phyloP scores from a whole-genome alignment of 768 basidiomycete genomes.

The Hericium coralloides region DNA sequence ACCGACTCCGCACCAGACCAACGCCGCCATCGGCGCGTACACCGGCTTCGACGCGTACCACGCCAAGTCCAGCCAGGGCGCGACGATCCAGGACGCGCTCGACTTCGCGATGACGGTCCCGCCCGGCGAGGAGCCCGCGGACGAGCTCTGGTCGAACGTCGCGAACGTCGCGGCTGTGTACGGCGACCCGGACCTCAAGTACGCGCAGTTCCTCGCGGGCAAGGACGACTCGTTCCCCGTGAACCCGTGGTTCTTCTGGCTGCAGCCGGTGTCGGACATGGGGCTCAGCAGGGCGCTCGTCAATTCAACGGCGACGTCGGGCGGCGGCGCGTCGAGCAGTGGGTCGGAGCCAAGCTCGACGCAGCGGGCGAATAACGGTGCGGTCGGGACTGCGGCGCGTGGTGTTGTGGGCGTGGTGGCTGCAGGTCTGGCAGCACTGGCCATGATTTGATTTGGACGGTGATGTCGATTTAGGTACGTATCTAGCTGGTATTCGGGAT shows the following conservation, averaged over 20 bases:
- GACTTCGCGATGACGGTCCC: slow-evolving; percentile 22
- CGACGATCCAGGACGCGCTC: slow-evolving; percentile 22
- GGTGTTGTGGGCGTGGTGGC: too few relatives aligned
- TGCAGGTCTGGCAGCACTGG: too few relatives aligned
- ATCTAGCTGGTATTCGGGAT: too few relatives aligned
- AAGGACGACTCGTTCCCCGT: slow-evolving; percentile 4
- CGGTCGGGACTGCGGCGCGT: too few relatives aligned
- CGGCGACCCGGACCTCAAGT: slow-evolving; percentile 24
- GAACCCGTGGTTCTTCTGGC: slow-evolving; percentile 12
- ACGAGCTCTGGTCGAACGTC: slow-evolving; percentile 18
- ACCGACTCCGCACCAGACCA: slow-evolving; percentile 6
- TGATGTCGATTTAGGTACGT: too few relatives aligned
- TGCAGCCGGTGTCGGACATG: slow-evolving; percentile 8
- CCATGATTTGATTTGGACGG: too few relatives aligned
- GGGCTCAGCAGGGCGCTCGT: not conserved
- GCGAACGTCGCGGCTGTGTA: slow-evolving; percentile 19
- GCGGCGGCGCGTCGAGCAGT: too few relatives aligned
- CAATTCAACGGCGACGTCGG: too few relatives aligned
- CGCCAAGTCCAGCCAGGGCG: slow-evolving; percentile 13
- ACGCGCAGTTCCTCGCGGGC: slow-evolving; percentile 16
- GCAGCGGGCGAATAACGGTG: too few relatives aligned
- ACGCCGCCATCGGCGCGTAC: slow-evolving; percentile 20
- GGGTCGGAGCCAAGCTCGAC: too few relatives aligned
- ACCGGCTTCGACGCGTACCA: slow-evolving; percentile 22
- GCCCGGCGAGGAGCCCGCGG: slow-evolving; percentile 10